phyloP scores from a whole-genome alignment of 2,329 filamentous ascomycete species.

The Myriosclerotinia scirpicola region DNA sequence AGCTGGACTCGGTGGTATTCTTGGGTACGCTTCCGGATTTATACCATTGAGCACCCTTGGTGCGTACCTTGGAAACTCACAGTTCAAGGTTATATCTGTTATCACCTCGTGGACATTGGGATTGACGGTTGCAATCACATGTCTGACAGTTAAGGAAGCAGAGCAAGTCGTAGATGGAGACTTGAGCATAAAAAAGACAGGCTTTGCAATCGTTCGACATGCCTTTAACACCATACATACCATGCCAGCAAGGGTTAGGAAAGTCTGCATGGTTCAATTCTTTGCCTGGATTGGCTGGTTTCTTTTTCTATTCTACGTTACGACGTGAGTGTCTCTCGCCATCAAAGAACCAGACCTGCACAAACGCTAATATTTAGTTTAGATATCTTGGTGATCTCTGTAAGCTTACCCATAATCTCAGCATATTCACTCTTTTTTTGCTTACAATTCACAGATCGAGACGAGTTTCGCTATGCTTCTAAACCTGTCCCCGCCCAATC shows the following conservation, averaged over 20 bases:
- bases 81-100: slow-evolving; percentile 1
- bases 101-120: not conserved
- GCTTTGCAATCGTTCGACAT: too few species aligned
- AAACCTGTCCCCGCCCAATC: too few species aligned
- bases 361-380: too few species aligned
- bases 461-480: too few species aligned
- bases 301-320: not conserved
- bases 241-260: not conserved
- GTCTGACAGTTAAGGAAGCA: not conserved
- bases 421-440: too few species aligned
- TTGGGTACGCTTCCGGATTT: slow-evolving; percentile 33
- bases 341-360: not conserved
- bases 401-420: not conserved
- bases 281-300: slow-evolving; percentile 1
- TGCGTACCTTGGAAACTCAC: not conserved
- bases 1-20: slow-evolving; percentile 37
- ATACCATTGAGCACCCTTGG: not conserved
- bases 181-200: too few species aligned
- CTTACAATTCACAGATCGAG: too few species aligned
- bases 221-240: not conserved
- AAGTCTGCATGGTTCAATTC: not conserved
- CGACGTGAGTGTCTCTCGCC: not conserved
- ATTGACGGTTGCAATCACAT: not conserved
- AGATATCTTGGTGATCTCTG: slow-evolving; percentile 4
- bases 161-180: not conserved